Evolutionary conservation across 1,284 basidiomycete species (phyloP).

Genomic region (Cutaneotrichosporon spelunceum): DNA sequence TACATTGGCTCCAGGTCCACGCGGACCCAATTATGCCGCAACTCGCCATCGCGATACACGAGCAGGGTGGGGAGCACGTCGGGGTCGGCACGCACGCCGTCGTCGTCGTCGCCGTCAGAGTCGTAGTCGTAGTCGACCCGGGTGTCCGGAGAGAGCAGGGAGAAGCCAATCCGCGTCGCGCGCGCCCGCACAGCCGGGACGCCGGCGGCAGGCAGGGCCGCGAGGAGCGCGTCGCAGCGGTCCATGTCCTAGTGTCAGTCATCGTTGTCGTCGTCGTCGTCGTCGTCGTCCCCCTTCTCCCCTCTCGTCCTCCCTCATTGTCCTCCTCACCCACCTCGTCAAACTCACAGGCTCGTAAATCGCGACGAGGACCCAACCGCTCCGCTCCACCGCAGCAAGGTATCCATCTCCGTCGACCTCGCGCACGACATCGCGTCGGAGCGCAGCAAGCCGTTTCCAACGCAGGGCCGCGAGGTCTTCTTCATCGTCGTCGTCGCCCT

Average conservation of each 20-base stretch:
- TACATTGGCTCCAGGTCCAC: conserved; percentile 45
- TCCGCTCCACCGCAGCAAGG: conserved; percentile 40
- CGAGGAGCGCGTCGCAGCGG: conserved; percentile 37
- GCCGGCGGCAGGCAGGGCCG: conserved; percentile 18
- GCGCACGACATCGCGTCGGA: conserved; percentile 31
- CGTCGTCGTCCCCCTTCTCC: not conserved
- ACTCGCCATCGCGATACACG: conserved; percentile 46
- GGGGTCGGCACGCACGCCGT: conserved; percentile 35
- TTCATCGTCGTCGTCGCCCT: conserved; percentile 10
- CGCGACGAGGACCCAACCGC: conserved; percentile 43
- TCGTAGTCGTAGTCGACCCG: conserved; percentile 22
- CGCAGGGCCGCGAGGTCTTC: no score
- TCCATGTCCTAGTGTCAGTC: conserved; percentile 33
- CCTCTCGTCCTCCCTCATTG: conserved; percentile 28
- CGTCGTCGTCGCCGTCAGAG: conserved; percentile 18
- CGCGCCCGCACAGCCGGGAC: conserved; percentile 35
- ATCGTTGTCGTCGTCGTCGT: no score
- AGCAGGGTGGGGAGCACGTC: conserved; percentile 50
- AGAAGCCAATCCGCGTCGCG: conserved; percentile 43
- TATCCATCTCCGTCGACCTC: conserved; percentile 44
- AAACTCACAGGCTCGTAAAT: conserved; percentile 49
- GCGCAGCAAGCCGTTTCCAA: conserved; percentile 16
- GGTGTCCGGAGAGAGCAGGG: conserved; percentile 24
- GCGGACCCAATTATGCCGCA: conserved; percentile 42
- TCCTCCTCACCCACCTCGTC: conserved; percentile 26